Evolutionary conservation across 352 stramenopile species (phyloP).

Genomic region (Phytophthora fragariae): DNA sequence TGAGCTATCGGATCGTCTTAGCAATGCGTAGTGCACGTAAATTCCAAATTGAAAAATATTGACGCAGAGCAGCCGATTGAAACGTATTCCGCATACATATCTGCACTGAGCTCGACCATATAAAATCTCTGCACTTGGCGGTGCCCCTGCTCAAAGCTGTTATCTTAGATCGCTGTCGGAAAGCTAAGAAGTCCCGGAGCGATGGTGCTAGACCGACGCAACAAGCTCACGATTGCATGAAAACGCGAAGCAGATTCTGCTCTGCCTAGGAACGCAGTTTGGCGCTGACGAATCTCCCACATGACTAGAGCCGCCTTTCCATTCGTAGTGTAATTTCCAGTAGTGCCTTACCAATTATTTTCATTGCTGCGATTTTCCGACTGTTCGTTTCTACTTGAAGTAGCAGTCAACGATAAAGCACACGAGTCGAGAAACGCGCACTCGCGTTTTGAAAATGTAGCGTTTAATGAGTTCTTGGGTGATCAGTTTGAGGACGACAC

Average conservation of each 20-base stretch:
- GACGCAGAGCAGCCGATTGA: conserved; percentile 32
- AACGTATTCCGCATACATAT: conserved; percentile 9
- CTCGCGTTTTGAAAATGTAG: conserved; percentile 25
- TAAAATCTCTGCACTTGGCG: conserved; percentile 13
- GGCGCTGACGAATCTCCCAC: conserved; percentile 19
- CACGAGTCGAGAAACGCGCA: conserved; percentile 39
- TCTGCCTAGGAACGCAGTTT: not conserved
- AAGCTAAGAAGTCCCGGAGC: not conserved
- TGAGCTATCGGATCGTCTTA: conserved; percentile 3
- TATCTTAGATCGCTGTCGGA: too few species aligned
- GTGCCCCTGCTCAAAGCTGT: conserved; percentile 7
- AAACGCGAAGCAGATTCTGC: not conserved
- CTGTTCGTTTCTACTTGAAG: conserved; percentile 34
- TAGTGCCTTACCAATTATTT: conserved; percentile 32
- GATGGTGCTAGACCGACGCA: not conserved
- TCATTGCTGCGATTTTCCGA: conserved; percentile 13
- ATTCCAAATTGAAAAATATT: conserved; percentile 32
- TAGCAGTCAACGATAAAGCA: conserved; percentile 43
- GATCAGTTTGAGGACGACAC: conserved; percentile 32
- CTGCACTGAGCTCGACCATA: not conserved
- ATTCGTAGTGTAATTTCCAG: conserved; percentile 36
- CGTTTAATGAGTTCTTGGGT: conserved; percentile 40
- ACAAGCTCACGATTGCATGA: not conserved
- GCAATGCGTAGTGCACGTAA: conserved; percentile 22
- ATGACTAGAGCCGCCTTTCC: conserved; percentile 31